phyloP scores from a whole-genome alignment of 1,139 yeast genomes.

The Candida smagusa region DNA sequence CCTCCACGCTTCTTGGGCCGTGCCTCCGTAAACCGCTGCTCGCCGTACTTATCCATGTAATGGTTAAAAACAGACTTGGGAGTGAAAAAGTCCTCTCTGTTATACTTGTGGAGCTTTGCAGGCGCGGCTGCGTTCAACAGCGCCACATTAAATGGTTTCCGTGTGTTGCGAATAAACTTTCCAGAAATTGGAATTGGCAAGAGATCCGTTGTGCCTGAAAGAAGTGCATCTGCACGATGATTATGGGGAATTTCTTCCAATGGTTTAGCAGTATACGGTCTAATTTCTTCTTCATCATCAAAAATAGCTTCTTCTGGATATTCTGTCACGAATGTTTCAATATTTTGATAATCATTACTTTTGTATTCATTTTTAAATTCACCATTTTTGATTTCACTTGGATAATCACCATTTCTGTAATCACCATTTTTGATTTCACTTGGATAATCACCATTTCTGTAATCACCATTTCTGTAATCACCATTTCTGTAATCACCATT shows the following conservation, averaged over 20 bases:
- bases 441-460: background rate
- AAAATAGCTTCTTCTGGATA: background rate
- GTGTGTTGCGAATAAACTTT: conserved; percentile 45
- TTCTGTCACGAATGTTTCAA: background rate
- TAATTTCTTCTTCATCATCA: background rate
- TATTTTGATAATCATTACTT: too few species aligned
- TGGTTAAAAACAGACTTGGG: conserved; percentile 72
- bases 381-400: background rate
- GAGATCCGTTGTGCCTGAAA: conserved; percentile 38
- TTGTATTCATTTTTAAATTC: background rate
- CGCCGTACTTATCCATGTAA: conserved; percentile 68
- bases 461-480: conserved; percentile 10
- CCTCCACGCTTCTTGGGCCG: conserved; percentile 29
- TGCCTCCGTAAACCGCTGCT: conserved; percentile 20
- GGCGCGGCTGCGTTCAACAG: conserved; percentile 2
- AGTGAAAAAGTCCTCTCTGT: conserved; percentile 70
- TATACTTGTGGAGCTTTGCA: conserved; percentile 30
- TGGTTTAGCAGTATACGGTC: background rate
- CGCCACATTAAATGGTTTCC: conserved; percentile 66
- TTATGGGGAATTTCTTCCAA: conserved; percentile 31
- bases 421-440: background rate
- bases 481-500: too few species aligned
- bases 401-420: background rate
- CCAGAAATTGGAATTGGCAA: conserved; percentile 38
- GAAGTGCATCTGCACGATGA: conserved; percentile 45